Evolutionary conservation across 768 basidiomycete species (phyloP).

Genomic region (Tubosaeta sp.): DNA sequence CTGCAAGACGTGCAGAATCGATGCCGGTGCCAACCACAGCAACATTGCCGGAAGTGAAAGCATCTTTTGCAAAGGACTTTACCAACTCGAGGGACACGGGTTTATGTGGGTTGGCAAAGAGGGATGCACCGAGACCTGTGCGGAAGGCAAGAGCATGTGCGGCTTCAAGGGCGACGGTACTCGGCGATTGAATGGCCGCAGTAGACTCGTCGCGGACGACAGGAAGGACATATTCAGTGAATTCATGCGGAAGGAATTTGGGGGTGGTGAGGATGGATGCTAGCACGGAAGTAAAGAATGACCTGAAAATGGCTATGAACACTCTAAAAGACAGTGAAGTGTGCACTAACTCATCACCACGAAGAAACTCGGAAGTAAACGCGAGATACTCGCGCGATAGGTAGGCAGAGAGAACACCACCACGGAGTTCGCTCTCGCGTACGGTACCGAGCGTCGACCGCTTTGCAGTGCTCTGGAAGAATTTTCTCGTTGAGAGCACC

Average conservation of each 20-base stretch:
- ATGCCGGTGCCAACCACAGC: slow-evolving; percentile 89
- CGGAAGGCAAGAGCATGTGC: slow-evolving; percentile 94
- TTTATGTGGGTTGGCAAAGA: slow-evolving; percentile 74
- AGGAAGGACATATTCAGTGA: slow-evolving; percentile 68
- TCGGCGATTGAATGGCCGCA: slow-evolving; percentile 55
- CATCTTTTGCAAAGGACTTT: slow-evolving; percentile 64
- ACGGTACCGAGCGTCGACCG: slow-evolving; percentile 88
- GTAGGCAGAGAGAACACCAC: slow-evolving; percentile 82
- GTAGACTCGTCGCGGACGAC: slow-evolving; percentile 66
- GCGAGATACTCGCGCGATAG: slow-evolving; percentile 88
- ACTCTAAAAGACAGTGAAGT: neutral
- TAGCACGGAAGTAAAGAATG: slow-evolving; percentile 87
- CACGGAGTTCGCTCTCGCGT: slow-evolving; percentile 90
- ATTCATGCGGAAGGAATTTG: slow-evolving; percentile 76
- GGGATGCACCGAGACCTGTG: slow-evolving; percentile 83
- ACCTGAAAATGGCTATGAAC: slow-evolving; percentile 39
- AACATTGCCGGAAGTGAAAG: slow-evolving; percentile 75
- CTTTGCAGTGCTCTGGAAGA: slow-evolving; percentile 69
- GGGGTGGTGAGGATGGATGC: slow-evolving; percentile 79
- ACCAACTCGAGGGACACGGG: slow-evolving; percentile 65
- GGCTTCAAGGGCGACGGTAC: slow-evolving; percentile 72
- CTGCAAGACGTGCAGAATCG: slow-evolving; percentile 60
- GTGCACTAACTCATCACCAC: slow-evolving; percentile 87
- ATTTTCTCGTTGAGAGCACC: neutral
- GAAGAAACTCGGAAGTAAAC: slow-evolving; percentile 90